Base-by-base conservation (phyloP, 1,284 basidiomycete genomes). In the Cutaneotrichosporon sp. region DNA sequence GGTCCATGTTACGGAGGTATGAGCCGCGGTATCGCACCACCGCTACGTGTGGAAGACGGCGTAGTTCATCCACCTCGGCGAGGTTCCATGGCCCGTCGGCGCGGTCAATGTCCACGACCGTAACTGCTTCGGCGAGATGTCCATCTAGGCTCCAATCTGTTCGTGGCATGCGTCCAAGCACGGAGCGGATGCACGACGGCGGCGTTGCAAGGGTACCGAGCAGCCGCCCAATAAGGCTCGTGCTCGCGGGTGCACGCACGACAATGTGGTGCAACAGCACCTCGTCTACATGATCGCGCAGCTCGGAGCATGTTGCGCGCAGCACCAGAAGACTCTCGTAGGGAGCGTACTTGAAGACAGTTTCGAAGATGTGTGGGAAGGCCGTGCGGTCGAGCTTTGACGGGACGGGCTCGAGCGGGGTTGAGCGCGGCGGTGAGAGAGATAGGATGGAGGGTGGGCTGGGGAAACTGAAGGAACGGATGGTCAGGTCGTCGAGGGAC, bases 331-430 rank as follows among this genome's bases (percentile, higher is more conserved):
- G 60, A 10, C 31, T 22, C 14, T 40, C 42, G 46, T 30, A 46
- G 31, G 60, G 60, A 3, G 47, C 46, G 30, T 34, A 42, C 34
- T 14, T 26, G 46, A 64, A 42, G 26, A 64, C 30, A 1, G n/a
- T 13, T 31, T 64, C 63, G 46, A 60, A 58, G 47, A 64, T 51
- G 63, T 64, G 63, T 34, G 63, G 63, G 58, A 32, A 64, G 7
- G 34, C 34, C 6, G 49, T 40, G 58, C 18, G 34, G 50, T 60
- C 58, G 22, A 60, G 58, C 18, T 46, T 46, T 16, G 42, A 46
- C 0, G 32, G 13, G 11, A 31, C 11, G 51, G 51, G 51, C 9
- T 31, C 51, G 30, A n/a, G 30, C 13, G 31, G 30, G 51, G 30
- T 14, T 4, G 51, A 30, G 13, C 6, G 51, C 8, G 51, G 30